Base-by-base conservation (phyloP, 2,329 filamentous ascomycete species). In the Leptoxyphium fumago region DNA sequence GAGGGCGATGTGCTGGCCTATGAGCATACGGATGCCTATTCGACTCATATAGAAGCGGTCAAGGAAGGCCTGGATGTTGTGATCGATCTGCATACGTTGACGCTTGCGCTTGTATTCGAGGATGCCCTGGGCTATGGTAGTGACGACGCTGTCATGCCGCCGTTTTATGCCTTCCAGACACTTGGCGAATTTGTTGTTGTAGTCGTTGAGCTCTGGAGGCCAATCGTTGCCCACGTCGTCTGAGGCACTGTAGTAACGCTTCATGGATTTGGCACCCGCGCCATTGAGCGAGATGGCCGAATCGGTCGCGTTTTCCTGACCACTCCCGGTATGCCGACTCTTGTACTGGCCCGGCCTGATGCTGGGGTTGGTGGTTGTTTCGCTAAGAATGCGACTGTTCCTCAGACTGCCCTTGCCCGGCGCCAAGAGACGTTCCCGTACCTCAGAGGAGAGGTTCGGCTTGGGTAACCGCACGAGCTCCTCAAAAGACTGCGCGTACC, bases 41-140 rank as follows among this genome's bases (percentile, higher is more conserved):
- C 91, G 85, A 39, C 88, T 95, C 91, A 98, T 98, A 73, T 98
- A 98, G 67, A 98, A 98, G 47, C 91, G 84, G 67, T 98, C 91
- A 52, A 98, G 78, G 71, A 98, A 98, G 44, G 86, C 82, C 64
- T 98, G 91, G 47, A 98, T 95, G 55, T 88, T 93, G 62, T 88
- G 82, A 66, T 96, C 91, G 58, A 98, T 98, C 61, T 96, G 91
- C 82, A 96, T 91, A 43, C 91, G 80, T 72, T 98, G 91, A 49
- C 87, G 78, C 61, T 83, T 89, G 45, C 89, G 84, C 70, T 98
- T 98, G 73, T 94, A 98, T 67, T 98, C 91, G 46, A 96, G 75
- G 53, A 98, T 95, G 47, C 91, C 91, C 65, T 98, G 89, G 5
- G 91, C 91, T 66, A 98, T 91, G 7, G 91, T 98, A 14, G 91